Percentiles rank a stretch among this genome's conserved stretches.
phyloP scores from a whole-genome alignment of 305 asterid species.

The Plantago coronopus region DNA sequence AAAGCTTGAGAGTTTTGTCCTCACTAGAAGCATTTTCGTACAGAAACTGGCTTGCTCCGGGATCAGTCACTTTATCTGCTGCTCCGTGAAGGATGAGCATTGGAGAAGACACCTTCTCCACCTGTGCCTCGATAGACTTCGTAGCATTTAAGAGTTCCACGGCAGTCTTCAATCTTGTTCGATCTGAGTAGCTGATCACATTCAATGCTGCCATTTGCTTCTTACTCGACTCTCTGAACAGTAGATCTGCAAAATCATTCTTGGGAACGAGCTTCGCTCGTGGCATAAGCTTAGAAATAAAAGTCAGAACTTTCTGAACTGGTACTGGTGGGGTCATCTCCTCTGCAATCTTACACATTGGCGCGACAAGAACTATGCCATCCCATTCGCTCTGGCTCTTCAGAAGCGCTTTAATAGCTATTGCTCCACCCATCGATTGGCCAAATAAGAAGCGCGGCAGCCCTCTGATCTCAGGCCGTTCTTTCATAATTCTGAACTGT shows the following conservation, averaged over 20 bases:
- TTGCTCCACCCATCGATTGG: slow-evolving; percentile 96
- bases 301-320: slow-evolving; percentile 64
- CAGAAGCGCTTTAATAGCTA: slow-evolving; percentile 78
- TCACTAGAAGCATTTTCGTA: slow-evolving; percentile 57
- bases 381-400: slow-evolving; percentile 73
- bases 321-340: slow-evolving; percentile 76
- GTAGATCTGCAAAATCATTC: slow-evolving; percentile 77
- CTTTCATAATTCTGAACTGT: slow-evolving; percentile 68
- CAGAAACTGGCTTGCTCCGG: slow-evolving; percentile 65
- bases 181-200: slow-evolving; percentile 79
- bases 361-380: slow-evolving; percentile 89
- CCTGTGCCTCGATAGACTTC: slow-evolving; percentile 62
- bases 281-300: slow-evolving; percentile 62
- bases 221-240: slow-evolving; percentile 67
- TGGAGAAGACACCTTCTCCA: slow-evolving; percentile 72
- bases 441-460: slow-evolving; percentile 79
- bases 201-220: slow-evolving; percentile 76
- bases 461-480: slow-evolving; percentile 76
- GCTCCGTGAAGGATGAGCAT: slow-evolving; percentile 90
- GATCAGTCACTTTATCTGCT: slow-evolving; percentile 89
- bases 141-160: slow-evolving; percentile 88
- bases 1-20: slow-evolving; percentile 80
- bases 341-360: slow-evolving; percentile 96
- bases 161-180: slow-evolving; percentile 79
- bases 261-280: slow-evolving; percentile 87